phyloP scores from a whole-genome alignment of 2,329 filamentous ascomycete species.

The Aureobasidium sp. region DNA sequence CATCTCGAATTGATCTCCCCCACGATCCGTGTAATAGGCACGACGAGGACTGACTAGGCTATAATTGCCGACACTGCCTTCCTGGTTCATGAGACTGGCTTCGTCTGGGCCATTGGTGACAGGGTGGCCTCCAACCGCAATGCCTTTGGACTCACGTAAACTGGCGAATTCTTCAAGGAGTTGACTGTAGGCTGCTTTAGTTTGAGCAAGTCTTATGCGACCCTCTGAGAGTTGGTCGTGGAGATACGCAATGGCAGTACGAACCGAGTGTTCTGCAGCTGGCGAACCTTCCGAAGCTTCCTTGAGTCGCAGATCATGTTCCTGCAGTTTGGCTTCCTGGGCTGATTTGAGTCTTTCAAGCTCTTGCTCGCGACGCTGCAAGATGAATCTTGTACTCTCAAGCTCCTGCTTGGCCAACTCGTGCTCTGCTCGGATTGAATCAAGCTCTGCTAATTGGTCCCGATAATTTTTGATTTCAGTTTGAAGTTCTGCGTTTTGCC shows the following conservation, averaged over 20 bases:
- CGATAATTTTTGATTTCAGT: constrained; percentile 57
- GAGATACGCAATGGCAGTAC: background rate
- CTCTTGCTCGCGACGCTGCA: constrained; percentile 48
- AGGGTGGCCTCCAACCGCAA: background rate
- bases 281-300: background rate
- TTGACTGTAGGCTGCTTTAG: constrained; percentile 47
- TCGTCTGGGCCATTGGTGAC: background rate
- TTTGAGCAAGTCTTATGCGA: constrained; percentile 41
- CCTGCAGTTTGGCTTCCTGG: constrained; percentile 43
- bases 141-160: constrained; percentile 26
- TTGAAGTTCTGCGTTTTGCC: constrained; percentile 55
- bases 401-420: constrained; percentile 52
- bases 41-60: background rate
- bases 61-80: background rate
- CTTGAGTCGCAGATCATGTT: constrained; percentile 34
- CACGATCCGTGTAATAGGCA: constrained; percentile 8
- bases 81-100: background rate
- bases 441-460: constrained; percentile 55
- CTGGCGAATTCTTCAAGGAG: constrained; percentile 46
- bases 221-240: constrained; percentile 30
- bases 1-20: constrained; percentile 10
- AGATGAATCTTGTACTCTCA: constrained; percentile 46
- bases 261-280: background rate
- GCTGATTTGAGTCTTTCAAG: constrained; percentile 40
- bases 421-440: constrained; percentile 50